Evolutionary conservation across 139 green algal species (phyloP).

Genomic region (Asterochloris sp.): DNA sequence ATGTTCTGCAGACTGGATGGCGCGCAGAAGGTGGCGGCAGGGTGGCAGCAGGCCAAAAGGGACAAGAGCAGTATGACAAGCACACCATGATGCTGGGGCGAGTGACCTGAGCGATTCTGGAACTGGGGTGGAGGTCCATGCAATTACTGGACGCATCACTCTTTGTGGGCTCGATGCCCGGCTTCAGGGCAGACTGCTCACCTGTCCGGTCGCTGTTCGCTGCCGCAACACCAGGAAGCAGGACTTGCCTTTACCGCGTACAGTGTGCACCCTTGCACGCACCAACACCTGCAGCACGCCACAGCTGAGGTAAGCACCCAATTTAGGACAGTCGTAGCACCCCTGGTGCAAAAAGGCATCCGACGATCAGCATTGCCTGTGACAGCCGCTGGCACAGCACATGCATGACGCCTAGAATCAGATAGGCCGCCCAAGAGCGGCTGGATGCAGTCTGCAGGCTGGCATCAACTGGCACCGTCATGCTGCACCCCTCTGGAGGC

Average conservation of each 20-base stretch:
- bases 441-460: not conserved
- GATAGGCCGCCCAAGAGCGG: not conserved
- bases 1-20: no score
- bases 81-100: no score
- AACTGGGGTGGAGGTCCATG: no score
- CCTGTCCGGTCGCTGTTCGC: slow-evolving; percentile 80
- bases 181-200: slow-evolving; percentile 9
- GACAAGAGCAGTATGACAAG: no score
- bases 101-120: no score
- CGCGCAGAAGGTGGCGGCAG: no score
- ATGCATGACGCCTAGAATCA: not conserved
- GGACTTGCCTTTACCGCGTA: slow-evolving; percentile 93
- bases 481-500: no score
- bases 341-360: no score
- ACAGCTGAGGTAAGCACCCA: not conserved
- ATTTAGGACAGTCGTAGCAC: not conserved
- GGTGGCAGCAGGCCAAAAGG: no score
- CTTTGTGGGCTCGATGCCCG: no score
- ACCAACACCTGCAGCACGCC: slow-evolving; percentile 60
- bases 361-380: no score
- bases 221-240: slow-evolving; percentile 94
- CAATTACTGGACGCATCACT: no score
- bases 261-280: slow-evolving; percentile 79
- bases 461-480: not conserved
- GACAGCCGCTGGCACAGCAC: not conserved